phyloP scores from a whole-genome alignment of 352 stramenopile genomes.

The Albugo candida region DNA sequence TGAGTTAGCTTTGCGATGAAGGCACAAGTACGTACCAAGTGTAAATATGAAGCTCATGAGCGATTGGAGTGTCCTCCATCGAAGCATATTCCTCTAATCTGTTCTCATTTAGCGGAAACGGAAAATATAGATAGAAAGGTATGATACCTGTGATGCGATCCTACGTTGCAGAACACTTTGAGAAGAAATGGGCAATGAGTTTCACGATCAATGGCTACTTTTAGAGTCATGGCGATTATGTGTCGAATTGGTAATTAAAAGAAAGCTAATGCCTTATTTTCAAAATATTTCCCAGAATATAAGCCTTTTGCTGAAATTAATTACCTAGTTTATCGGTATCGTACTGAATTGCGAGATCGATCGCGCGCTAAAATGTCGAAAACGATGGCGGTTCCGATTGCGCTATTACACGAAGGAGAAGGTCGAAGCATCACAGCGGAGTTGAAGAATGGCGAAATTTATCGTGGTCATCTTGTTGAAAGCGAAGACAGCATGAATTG shows the following conservation, averaged over 20 bases:
- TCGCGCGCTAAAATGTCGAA: constrained; percentile 27
- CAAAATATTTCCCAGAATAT: background rate
- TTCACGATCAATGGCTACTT: constrained; percentile 25
- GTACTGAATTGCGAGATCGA: background rate
- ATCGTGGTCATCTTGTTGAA: constrained; percentile 59
- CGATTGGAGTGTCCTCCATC: constrained; percentile 25
- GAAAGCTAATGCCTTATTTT: background rate
- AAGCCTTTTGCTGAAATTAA: no score
- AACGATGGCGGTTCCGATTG: constrained; percentile 60
- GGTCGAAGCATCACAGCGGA: constrained; percentile 69
- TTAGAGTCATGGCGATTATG: background rate
- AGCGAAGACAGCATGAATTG: constrained; percentile 96
- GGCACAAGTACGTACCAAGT: constrained; percentile 19
- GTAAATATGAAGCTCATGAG: constrained; percentile 53
- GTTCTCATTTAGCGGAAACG: background rate
- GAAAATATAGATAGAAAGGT: background rate
- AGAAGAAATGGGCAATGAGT: constrained; percentile 50
- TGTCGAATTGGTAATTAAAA: background rate
- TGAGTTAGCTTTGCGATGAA: background rate
- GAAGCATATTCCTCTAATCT: constrained; percentile 37
- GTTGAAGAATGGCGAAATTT: constrained; percentile 80
- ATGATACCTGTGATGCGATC: constrained; percentile 24
- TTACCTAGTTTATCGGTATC: no score
- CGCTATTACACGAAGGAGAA: constrained; percentile 76
- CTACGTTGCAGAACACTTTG: constrained; percentile 38